Base-by-base conservation (phyloP, 2,329 filamentous ascomycete species). In the Aureobasidium mangrovei region DNA sequence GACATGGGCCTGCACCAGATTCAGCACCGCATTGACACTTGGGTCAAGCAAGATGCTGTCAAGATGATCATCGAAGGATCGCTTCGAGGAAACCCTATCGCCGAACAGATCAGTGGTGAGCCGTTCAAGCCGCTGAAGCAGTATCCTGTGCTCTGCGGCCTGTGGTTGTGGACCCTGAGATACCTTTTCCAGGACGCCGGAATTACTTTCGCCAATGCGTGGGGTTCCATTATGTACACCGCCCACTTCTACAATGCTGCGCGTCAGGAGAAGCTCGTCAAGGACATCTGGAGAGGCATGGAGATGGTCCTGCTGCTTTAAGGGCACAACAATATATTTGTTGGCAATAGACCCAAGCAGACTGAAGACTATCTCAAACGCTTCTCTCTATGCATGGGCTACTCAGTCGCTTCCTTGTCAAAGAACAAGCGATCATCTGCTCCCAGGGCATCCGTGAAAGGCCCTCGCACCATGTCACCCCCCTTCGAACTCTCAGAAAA, bases 341-440 rank as follows among this genome's bases (percentile, higher is more conserved):
- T 46, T 12, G 44, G 44, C 10, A 24, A 8, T 18, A 31, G 44
- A 28, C 32, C 32, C 5, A 36, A 46, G 24, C 5, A 46, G 27
- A 8, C 44, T 46, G 44, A 46, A 36, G 44, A 46, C 32, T 46
- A 46, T 7, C 44, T 46, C 44, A 46, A 46, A 24, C 31, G 44
- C 2, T 46, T 46, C 8, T 27, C 31, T 4, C 44, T 46, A 5
- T 36, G 44, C n/a, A 46, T 45, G 29, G 42, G 44, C 44, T 28
- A 12, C 4, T 45, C 42, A 3, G 42, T 45, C 42, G 33, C 42
- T 26, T 33, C 42, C 4, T 24, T 33, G 29, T 28, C 42, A 4
- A 45, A 33, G 18, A 45, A 45, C 29, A 2, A n/a, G 5, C 32
- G 42, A 45, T 18, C 10, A 10, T 10, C 18, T 28, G 8, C 18